Evolutionary conservation across 2,329 filamentous ascomycete species (phyloP), one percentile per base, ranked within the genome.

Genomic region (Arthrobotrys entomopaga): DNA sequence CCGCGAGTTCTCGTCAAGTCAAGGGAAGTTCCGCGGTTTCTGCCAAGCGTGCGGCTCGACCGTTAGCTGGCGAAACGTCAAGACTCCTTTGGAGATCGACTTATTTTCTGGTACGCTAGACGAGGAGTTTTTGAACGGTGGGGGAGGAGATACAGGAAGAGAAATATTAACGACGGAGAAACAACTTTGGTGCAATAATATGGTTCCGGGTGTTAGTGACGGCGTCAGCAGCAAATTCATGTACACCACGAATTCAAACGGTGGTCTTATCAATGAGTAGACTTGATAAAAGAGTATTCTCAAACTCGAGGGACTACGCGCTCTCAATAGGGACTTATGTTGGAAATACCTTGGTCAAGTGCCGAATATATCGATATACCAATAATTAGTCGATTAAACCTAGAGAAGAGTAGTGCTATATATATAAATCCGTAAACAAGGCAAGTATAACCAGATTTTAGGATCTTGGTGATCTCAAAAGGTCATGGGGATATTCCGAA

Each of bases 161-260:
- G 79, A 82, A 13, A 77, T 87, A 71, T 82, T 82, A 24, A 80
- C 80, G 3, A 80, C 80, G 0, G 80, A 80, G 10, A 77, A 77
- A 15, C 82, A 86, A 75, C 72, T 82, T 10, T 86, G 81, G 78
- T 83, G 84, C 84, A 61, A 82, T 83, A 78, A 84, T 87, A 40
- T 24, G 20, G 24, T 59, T 1, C 7, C 79, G 80, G 85, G 84
- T 0, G 82, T 86, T 52, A 86, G 84, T 13, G 84, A 86, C 75
- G 71, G 71, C 6, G 65, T 26, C 11, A 63, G 53, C 50, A 75
- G 71, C 34, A 46, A 50, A n/a, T 49, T 66, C 20, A 73, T 73
- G 69, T 73, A 61, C 40, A 60, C 61, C 19, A 66, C 69, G 19
- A 65, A 66, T 52, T 22, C 42, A 40, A 56, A 49, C 26, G 56